Conservation (phyloP, 2,329 filamentous ascomycete genomes). For the Ophiognomonia clavigignenti-juglandacearum region DNA sequence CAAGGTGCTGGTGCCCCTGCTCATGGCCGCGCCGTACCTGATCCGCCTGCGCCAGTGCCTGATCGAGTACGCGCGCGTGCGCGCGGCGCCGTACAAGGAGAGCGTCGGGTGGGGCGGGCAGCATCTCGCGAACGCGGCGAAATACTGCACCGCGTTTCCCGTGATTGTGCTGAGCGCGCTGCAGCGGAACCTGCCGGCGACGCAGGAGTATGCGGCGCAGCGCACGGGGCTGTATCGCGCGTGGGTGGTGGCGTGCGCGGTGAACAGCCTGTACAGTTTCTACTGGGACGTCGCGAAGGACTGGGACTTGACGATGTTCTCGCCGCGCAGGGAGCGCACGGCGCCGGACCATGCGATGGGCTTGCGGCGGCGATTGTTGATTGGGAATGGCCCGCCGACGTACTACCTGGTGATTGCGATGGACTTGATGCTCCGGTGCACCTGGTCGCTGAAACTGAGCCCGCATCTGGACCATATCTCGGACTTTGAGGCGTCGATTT, state of each 20-base stretch:
- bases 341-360: slow-evolving; percentile 68
- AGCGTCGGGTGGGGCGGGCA: slow-evolving; percentile 71
- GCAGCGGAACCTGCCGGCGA: slow-evolving; percentile 55
- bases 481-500: slow-evolving; percentile 85
- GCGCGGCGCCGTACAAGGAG: slow-evolving; percentile 49
- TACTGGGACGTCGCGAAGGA: slow-evolving; percentile 98
- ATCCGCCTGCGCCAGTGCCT: slow-evolving; percentile 91
- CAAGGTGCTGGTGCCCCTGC: slow-evolving; percentile 71
- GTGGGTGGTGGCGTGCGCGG: slow-evolving; percentile 68
- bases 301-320: slow-evolving; percentile 89
- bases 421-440: slow-evolving; percentile 79
- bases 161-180: slow-evolving; percentile 78
- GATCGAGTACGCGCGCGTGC: slow-evolving; percentile 77
- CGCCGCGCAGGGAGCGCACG: slow-evolving; percentile 49
- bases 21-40: slow-evolving; percentile 76
- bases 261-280: slow-evolving; percentile 93
- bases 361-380: slow-evolving; percentile 68
- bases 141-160: slow-evolving; percentile 92
- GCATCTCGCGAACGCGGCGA: slow-evolving; percentile 88
- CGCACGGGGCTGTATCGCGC: slow-evolving; percentile 43
- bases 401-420: slow-evolving; percentile 80
- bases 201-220: slow-evolving; percentile 29
- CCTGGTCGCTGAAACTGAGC: slow-evolving; percentile 85
- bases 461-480: slow-evolving; percentile 77
- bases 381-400: slow-evolving; percentile 59